A percentile compares a stretch with the other conserved stretches of the same genome.
These are phyloP conservation scores for Dendrostoma leiphaemia DNA, from an alignment of 2,329 filamentous ascomycete species.

Conservation along the genomic window DNA sequence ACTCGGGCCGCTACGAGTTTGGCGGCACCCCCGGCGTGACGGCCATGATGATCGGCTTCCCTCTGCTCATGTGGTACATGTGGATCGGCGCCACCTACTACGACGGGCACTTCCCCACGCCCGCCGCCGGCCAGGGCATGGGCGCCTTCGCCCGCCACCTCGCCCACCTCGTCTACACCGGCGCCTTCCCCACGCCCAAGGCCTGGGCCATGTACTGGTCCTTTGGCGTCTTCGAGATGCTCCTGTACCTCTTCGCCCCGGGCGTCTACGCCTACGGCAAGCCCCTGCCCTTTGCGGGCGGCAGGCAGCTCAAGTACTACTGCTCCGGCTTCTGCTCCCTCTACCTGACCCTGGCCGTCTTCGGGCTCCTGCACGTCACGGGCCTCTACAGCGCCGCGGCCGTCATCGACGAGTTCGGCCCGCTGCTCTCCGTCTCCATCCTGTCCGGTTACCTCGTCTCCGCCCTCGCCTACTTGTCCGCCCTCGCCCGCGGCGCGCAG, in stretches of 20 bases:
- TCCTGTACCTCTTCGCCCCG: slow-evolving; percentile 81
- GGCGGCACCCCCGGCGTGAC: slow-evolving; percentile 79
- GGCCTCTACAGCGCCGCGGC: slow-evolving; percentile 88
- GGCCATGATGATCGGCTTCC: slow-evolving; percentile 89
- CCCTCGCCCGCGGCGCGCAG: slow-evolving; percentile 73
- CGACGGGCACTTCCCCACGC: slow-evolving; percentile 74
- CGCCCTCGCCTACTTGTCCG: slow-evolving; percentile 82
- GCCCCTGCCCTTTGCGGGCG: slow-evolving; percentile 76
- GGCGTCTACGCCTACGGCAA: slow-evolving; percentile 88
- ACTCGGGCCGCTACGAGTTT: slow-evolving; percentile 73
- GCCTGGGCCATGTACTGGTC: slow-evolving; percentile 95
- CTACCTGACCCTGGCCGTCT: slow-evolving; percentile 77
- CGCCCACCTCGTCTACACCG: slow-evolving; percentile 70
- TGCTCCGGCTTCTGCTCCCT: slow-evolving; percentile 88
- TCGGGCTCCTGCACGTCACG: slow-evolving; percentile 72
- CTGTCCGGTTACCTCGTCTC: slow-evolving; percentile 83
- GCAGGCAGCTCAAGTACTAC: slow-evolving; percentile 89
- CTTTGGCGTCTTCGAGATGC: slow-evolving; percentile 82
- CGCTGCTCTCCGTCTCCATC: slow-evolving; percentile 90
- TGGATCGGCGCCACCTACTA: slow-evolving; percentile 96
- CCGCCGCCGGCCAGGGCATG: slow-evolving; percentile 63
- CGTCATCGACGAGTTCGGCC: slow-evolving; percentile 91
- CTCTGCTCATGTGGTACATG: slow-evolving; percentile 98
- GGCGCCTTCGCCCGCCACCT: slow-evolving; percentile 71
- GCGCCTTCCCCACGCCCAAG: slow-evolving; percentile 77